Percentiles rank a stretch among this genome's conserved stretches.
Conservation (phyloP, 2,329 filamentous ascomycete genomes). For the Beauveria australis region DNA sequence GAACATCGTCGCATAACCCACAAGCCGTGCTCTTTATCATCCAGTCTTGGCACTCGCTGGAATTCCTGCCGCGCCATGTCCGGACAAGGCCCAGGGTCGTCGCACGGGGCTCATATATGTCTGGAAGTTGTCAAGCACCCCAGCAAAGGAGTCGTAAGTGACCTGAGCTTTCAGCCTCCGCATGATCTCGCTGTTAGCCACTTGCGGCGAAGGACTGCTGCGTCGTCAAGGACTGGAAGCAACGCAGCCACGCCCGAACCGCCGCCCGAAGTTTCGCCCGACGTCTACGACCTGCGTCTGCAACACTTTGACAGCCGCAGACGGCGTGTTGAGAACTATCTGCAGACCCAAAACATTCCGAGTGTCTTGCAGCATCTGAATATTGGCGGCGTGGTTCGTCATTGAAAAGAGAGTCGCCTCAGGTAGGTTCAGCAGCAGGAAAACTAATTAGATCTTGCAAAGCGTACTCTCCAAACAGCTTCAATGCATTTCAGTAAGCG, state of each 20-base stretch:
- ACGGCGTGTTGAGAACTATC: neutral
- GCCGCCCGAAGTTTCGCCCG: neutral
- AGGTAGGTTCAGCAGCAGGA: neutral
- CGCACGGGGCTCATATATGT: neutral
- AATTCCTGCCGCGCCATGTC: neutral
- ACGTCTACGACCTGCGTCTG: neutral
- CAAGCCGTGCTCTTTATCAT: neutral
- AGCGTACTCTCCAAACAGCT: neutral
- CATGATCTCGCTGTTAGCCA: neutral
- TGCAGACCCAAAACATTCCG: neutral
- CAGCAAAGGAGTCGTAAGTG: neutral
- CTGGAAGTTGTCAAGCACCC: neutral
- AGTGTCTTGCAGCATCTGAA: neutral
- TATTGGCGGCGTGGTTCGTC: neutral
- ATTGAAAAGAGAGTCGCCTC: neutral
- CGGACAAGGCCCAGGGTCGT: neutral
- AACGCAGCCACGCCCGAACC: neutral
- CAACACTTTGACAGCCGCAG: neutral
- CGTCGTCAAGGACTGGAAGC: neutral
- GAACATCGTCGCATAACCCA: neutral
- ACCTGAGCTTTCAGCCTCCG: neutral
- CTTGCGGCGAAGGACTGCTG: neutral
- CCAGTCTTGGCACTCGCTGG: neutral
- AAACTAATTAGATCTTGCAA: neutral
- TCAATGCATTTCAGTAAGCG: neutral